A percentile compares a stretch with the other conserved stretches of the same genome.
phyloP scores from a whole-genome alignment of 768 basidiomycete species.

The Dacryopinax spathularia region DNA sequence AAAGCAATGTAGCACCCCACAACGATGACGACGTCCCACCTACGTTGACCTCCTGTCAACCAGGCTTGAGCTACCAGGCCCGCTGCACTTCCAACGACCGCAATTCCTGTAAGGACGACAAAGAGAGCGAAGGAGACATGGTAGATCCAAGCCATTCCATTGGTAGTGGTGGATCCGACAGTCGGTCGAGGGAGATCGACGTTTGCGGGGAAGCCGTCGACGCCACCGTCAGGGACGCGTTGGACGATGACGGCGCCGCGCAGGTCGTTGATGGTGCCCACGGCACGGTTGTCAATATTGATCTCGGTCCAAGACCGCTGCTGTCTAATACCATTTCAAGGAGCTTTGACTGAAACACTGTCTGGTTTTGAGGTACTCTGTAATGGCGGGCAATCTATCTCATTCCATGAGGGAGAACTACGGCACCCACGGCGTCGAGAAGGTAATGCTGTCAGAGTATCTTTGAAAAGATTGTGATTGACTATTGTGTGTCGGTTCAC shows the following conservation, averaged over 20 bases:
- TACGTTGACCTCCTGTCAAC: background rate
- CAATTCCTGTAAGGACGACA: background rate
- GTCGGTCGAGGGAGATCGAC: no score
- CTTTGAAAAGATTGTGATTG: background rate
- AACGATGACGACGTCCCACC: background rate
- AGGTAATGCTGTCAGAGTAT: slow-evolving; percentile 26
- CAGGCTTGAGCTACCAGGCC: background rate
- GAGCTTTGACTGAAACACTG: no score
- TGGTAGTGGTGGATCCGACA: background rate
- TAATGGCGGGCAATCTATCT: slow-evolving; percentile 19
- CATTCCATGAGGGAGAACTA: slow-evolving; percentile 42
- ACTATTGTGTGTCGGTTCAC: background rate
- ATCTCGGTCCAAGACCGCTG: no score
- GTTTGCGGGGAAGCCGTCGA: no score
- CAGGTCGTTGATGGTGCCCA: no score
- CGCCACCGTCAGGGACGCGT: no score
- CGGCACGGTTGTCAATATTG: no score
- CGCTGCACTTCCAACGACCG: background rate
- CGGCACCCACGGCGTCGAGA: slow-evolving; percentile 40
- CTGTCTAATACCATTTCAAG: no score
- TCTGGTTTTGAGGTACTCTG: no score
- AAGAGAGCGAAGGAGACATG: slow-evolving; percentile 1
- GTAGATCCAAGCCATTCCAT: slow-evolving; percentile 1
- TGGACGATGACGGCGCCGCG: no score
- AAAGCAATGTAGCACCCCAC: background rate